Percentiles rank a stretch among this genome's conserved stretches.
Evolutionary conservation across 352 stramenopile genomes (phyloP).

Genomic region (Globisporangium nodosum): DNA sequence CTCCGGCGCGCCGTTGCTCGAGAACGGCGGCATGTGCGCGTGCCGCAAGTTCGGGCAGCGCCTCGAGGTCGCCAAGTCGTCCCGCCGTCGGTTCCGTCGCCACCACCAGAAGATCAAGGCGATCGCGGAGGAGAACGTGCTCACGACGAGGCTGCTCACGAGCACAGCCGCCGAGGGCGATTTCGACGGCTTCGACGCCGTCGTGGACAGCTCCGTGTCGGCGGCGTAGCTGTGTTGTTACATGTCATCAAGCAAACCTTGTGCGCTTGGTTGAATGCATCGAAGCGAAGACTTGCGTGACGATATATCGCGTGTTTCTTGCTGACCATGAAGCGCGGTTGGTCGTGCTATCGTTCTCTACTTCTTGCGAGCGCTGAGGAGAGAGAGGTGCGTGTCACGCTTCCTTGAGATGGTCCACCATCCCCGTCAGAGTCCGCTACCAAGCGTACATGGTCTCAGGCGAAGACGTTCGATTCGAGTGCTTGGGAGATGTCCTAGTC

Average conservation of each 20-base stretch:
- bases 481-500: too few species aligned
- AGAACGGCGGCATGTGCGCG: conserved; percentile 20
- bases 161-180: background rate
- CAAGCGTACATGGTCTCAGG: too few species aligned
- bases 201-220: background rate
- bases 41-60: conserved; percentile 37
- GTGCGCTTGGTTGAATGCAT: background rate
- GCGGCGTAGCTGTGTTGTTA: background rate
- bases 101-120: conserved; percentile 13
- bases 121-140: conserved; percentile 18
- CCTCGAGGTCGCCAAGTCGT: conserved; percentile 14
- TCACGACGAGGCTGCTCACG: conserved; percentile 15
- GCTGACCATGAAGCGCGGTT: too few species aligned
- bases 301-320: too few species aligned
- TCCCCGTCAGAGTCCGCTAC: too few species aligned
- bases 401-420: too few species aligned
- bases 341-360: too few species aligned
- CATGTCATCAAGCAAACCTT: too few species aligned
- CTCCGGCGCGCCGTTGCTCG: background rate
- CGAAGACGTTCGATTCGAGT: too few species aligned
- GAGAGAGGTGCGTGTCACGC: too few species aligned
- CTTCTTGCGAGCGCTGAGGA: too few species aligned
- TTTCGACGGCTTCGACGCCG: background rate
- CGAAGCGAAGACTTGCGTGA: background rate
- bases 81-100: conserved; percentile 14